phyloP scores from a whole-genome alignment of 805 yeast species.

The Cyberlindnera nakhonratchasimensis region DNA sequence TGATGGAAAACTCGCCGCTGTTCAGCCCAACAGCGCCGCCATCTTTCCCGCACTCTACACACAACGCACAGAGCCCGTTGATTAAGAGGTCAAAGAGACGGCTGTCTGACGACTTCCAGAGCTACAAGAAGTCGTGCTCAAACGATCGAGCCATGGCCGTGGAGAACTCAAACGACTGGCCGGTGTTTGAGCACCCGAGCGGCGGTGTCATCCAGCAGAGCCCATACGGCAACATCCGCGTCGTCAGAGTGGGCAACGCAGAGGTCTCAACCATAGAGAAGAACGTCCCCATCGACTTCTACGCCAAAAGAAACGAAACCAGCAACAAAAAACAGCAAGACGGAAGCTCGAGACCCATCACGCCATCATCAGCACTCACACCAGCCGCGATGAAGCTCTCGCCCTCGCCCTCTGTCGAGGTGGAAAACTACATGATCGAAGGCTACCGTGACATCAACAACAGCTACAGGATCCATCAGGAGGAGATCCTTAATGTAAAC shows the following conservation, averaged over 20 bases:
- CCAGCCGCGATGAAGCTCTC: slow-evolving; percentile 2
- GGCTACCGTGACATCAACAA: slow-evolving; percentile 25
- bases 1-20: slow-evolving; percentile 16
- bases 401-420: slow-evolving; percentile 25
- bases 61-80: slow-evolving; percentile 10
- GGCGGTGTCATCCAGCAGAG: slow-evolving; percentile 26
- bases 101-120: slow-evolving; percentile 32
- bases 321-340: neutral
- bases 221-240: slow-evolving; percentile 26
- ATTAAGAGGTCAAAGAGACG: slow-evolving; percentile 31
- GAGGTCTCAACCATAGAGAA: slow-evolving; percentile 23
- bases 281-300: slow-evolving; percentile 13
- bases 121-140: slow-evolving; percentile 29
- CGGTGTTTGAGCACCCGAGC: slow-evolving; percentile 24
- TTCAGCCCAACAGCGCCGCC: slow-evolving; percentile 17
- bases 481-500: slow-evolving; percentile 25
- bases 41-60: slow-evolving; percentile 4
- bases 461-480: slow-evolving; percentile 24
- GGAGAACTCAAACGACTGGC: slow-evolving; percentile 18
- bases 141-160: neutral
- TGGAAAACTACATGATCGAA: slow-evolving; percentile 28
- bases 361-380: neutral
- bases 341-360: neutral
- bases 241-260: slow-evolving; percentile 18
- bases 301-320: slow-evolving; percentile 1